phyloP scores from a whole-genome alignment of 345 rosid species.

The Jatropha curcas region DNA sequence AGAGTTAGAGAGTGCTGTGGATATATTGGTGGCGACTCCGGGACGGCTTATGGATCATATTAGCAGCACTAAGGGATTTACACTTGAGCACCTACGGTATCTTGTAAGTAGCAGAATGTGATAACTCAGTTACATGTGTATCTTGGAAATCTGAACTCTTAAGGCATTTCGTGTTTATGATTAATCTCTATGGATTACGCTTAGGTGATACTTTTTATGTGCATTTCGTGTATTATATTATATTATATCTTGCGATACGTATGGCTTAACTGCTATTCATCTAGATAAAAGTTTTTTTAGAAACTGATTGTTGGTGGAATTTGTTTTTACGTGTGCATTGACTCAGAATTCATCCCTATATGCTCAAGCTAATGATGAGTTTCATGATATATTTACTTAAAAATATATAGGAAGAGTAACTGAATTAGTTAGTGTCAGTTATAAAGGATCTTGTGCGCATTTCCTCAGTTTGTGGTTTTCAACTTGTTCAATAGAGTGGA shows the following conservation, averaged over 20 bases:
- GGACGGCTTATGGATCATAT: slow-evolving; percentile 99
- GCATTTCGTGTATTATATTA: background rate
- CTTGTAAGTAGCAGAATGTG: slow-evolving; percentile 54
- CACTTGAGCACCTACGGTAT: slow-evolving; percentile 89
- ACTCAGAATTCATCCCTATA: background rate
- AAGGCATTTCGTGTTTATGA: background rate
- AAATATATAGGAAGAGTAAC: background rate
- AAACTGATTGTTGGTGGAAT: background rate
- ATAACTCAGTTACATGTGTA: background rate
- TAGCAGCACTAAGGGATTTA: slow-evolving; percentile 79
- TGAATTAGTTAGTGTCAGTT: background rate
- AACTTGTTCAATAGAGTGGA: background rate
- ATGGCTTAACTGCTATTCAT: background rate
- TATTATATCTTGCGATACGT: background rate
- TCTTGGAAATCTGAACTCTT: slow-evolving; percentile 5
- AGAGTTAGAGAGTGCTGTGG: slow-evolving; percentile 69
- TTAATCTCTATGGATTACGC: background rate
- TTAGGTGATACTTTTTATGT: background rate
- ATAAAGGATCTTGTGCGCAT: background rate
- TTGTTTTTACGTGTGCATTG: background rate
- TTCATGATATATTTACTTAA: background rate
- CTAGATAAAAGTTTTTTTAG: background rate
- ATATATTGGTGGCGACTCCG: slow-evolving; percentile 93
- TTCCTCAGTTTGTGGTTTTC: background rate
- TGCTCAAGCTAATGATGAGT: background rate